These are phyloP conservation scores for Vachellia collinsii DNA, from an alignment of 306 rosid species.

Conservation along the genomic window DNA sequence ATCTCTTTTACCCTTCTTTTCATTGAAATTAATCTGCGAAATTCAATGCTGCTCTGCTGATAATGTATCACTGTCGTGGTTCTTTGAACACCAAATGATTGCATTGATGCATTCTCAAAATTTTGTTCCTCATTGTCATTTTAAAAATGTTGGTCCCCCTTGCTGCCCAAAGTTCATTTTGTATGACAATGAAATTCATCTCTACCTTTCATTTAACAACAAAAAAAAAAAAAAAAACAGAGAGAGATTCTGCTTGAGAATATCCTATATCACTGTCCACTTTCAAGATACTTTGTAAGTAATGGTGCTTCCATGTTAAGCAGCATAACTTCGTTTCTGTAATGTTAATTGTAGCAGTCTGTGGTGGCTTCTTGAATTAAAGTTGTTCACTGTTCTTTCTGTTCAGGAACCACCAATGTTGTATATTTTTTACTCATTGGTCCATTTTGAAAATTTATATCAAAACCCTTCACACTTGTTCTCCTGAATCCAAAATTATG, in stretches of 20 bases:
- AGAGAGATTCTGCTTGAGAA: background rate
- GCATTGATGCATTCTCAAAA: conserved; percentile 24
- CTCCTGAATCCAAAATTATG: conserved; percentile 10
- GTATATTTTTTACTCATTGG: conserved; percentile 23
- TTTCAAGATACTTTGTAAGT: background rate
- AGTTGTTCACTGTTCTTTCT: conserved; percentile 40
- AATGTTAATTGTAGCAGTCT: conserved; percentile 45
- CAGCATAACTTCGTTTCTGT: conserved; percentile 20
- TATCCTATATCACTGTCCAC: background rate
- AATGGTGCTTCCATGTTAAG: background rate
- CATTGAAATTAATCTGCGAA: background rate
- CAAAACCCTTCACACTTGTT: conserved; percentile 20
- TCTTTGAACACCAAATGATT: conserved; percentile 37
- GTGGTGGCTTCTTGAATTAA: conserved; percentile 45
- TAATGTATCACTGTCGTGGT: conserved; percentile 11
- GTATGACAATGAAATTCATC: conserved; percentile 40
- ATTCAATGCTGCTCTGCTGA: conserved; percentile 30
- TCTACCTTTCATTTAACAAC: conserved; percentile 1
- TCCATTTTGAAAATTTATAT: conserved; percentile 8
- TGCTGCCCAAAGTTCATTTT: conserved; percentile 42
- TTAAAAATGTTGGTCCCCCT: conserved; percentile 53
- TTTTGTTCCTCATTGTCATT: conserved; percentile 33
- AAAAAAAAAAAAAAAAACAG: background rate
- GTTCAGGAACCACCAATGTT: conserved; percentile 50
- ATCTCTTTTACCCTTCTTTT: conserved; percentile 1